Evolutionary conservation across 371 early-diverging fungal genomes (phyloP).

Genomic region (Entomophthora muscae): DNA sequence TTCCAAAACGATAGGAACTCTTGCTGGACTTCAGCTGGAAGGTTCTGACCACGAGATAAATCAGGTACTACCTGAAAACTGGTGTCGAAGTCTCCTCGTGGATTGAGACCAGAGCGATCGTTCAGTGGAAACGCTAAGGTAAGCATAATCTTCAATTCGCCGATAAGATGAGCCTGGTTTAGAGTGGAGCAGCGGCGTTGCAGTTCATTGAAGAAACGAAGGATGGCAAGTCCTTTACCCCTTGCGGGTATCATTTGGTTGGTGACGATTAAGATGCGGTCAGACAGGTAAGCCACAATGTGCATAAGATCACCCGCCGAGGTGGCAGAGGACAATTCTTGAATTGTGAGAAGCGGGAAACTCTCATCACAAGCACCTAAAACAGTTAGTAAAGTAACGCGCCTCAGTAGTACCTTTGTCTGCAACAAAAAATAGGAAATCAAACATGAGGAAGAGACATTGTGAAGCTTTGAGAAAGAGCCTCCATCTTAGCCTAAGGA

Average conservation of each 20-base stretch:
- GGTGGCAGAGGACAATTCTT: not conserved
- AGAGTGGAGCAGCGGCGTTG: not conserved
- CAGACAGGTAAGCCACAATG: not conserved
- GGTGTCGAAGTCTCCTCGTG: slow-evolving; percentile 1
- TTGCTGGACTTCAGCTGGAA: not conserved
- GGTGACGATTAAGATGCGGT: not conserved
- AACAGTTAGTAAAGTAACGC: not conserved
- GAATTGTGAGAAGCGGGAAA: not conserved
- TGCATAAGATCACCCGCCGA: not conserved
- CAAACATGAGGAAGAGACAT: not conserved
- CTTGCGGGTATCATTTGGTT: not conserved
- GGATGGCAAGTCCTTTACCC: not conserved
- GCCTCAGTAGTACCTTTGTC: not conserved
- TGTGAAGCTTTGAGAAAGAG: not conserved
- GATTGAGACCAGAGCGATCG: slow-evolving; percentile 1
- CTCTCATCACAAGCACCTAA: not conserved
- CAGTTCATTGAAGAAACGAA: not conserved
- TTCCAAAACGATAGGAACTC: not conserved
- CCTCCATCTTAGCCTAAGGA: not conserved
- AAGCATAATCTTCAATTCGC: not conserved
- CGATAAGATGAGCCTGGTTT: not conserved
- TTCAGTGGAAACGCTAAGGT: not conserved
- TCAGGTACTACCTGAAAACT: not conserved
- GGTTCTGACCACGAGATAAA: not conserved
- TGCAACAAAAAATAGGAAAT: not conserved